Percentiles rank a stretch among this genome's conserved stretches.
Evolutionary conservation across 1,284 basidiomycete species (phyloP).

Genomic region (Xerocomus amazonicus): DNA sequence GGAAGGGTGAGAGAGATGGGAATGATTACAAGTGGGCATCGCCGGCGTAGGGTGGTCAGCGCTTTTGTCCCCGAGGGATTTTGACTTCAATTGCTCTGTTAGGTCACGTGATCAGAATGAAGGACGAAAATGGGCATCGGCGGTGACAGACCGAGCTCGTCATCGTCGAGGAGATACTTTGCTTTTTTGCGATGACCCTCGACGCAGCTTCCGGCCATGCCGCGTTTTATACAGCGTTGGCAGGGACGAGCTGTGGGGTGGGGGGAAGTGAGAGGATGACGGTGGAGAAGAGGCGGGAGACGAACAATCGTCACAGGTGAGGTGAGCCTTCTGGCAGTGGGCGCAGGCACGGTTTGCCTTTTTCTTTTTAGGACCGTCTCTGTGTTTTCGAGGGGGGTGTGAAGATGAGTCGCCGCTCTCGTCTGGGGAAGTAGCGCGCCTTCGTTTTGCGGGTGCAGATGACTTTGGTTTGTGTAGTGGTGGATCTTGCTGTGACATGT

Average conservation of each 20-base stretch:
- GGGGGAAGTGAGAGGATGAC: conserved; percentile 8
- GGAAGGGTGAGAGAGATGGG: not conserved
- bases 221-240: conserved; percentile 92
- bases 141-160: conserved; percentile 72
- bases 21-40: conserved; percentile 31
- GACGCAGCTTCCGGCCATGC: conserved; percentile 83
- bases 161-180: conserved; percentile 92
- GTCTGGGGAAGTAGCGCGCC: conserved; percentile 44
- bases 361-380: conserved; percentile 83
- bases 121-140: conserved; percentile 20
- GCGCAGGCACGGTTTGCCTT: conserved; percentile 92
- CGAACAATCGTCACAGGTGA: conserved; percentile 96
- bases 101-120: conserved; percentile 38
- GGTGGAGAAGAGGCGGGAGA: conserved; percentile 18
- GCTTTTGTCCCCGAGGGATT: conserved; percentile 20
- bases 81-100: conserved; percentile 59
- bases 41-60: conserved; percentile 27
- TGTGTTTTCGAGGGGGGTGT: conserved; percentile 45
- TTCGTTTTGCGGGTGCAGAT: conserved; percentile 34
- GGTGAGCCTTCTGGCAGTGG: conserved; percentile 92
- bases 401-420: conserved; percentile 46
- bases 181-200: conserved; percentile 98
- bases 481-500: conserved; percentile 21
- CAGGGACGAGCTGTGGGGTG: conserved; percentile 80
- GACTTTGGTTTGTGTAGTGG: conserved; percentile 15